Conservation (phyloP, 2,329 filamentous ascomycete species). For the Ceratocystis eucalypticola region DNA sequence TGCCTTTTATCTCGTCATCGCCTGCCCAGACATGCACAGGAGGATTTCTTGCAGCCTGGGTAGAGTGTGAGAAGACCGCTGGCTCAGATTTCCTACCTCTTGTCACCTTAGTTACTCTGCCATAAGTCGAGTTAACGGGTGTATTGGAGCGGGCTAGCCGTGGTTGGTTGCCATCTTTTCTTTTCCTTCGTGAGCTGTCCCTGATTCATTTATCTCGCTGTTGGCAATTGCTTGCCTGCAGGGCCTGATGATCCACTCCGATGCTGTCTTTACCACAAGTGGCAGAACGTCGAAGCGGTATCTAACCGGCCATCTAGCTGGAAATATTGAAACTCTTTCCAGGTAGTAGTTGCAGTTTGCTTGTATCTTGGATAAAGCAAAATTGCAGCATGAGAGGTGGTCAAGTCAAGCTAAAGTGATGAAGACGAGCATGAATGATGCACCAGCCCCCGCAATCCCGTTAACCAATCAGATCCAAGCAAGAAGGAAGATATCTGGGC, state of each 20-base stretch:
- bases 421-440: background rate
- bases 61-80: conserved; percentile 45
- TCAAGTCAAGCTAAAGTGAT: background rate
- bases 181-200: conserved; percentile 10
- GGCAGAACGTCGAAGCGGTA: background rate
- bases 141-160: conserved; percentile 7
- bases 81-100: conserved; percentile 17
- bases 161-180: conserved; percentile 18
- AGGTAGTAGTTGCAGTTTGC: conserved; percentile 18
- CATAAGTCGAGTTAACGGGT: background rate
- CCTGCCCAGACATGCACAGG: conserved; percentile 48
- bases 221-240: conserved; percentile 9
- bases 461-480: background rate
- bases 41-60: conserved; percentile 32
- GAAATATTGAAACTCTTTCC: conserved; percentile 11
- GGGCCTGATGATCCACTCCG: background rate
- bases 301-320: background rate
- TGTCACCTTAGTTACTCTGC: background rate
- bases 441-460: conserved; percentile 11
- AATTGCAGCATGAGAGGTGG: background rate
- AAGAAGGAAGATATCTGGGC: conserved; percentile 3
- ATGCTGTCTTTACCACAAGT: background rate
- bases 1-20: conserved; percentile 46
- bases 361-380: background rate
- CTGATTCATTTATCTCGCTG: conserved; percentile 11